Base-by-base conservation (phyloP, 2,329 filamentous ascomycete genomes). In the Bipolaris victoriae region DNA sequence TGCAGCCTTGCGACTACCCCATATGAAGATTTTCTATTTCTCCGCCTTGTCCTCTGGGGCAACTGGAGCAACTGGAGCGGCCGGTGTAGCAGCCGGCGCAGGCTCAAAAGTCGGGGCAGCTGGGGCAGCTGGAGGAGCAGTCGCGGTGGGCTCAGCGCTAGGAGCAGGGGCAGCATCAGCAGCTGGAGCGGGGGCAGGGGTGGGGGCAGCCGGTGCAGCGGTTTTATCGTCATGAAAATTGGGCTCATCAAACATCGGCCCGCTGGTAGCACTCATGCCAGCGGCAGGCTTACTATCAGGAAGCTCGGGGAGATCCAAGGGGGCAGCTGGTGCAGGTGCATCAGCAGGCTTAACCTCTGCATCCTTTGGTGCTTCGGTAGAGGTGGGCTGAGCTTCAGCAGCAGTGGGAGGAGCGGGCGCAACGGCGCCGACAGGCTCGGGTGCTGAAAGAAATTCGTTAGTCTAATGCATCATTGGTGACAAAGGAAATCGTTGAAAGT, bases 201-300 rank as follows among this genome's bases (percentile, higher is more conserved):
- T 39, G 29, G 52, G 46, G n/a, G 52, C 24, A 15, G 40, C 26
- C 49, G 58, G 58, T 20, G 63, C 55, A 37, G 68, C 61, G 13
- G 63, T 49, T 55, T 61, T 40, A 24, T 51, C 58, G 3, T 62
- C 58, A 7, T 62, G 58, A 37, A 76, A 72, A 52, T 69, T 64
- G 24, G 67, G 68, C 49, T 74, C 65, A 22, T 75, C 73, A 37
- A 64, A 66, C 65, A 77, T 56, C 9, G 75, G 75, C 15, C 75
- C 75, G 33, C 72, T 76, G 9, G 75, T 77, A 11, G 75, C 75
- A 35, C 72, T 76, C 75, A 77, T 77, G 33, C 74, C 74, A 16
- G 71, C 71, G 20, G 72, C 73, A 22, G 69, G 67, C 59, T 70
- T 65, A 11, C 60, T 61, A 7, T 64, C 52, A 4, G 74, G 71